phyloP scores from a whole-genome alignment of 2,329 filamentous ascomycete species.

The Lachnellula occidentalis region DNA sequence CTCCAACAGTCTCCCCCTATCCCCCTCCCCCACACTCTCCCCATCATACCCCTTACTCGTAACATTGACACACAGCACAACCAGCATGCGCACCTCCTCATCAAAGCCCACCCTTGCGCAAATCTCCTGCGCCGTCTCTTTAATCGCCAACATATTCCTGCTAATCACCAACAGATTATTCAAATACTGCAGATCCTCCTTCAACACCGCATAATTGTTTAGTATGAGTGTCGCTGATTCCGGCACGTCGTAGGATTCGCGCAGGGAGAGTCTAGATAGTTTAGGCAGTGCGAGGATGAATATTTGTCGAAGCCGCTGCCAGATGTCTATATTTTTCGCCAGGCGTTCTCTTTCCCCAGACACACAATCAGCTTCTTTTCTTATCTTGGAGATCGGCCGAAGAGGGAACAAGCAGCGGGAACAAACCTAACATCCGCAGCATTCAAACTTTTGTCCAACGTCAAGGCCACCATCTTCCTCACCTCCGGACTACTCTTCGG shows the following conservation, averaged over 20 bases:
- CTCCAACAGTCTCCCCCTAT: slow-evolving; percentile 53
- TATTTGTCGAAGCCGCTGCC: slow-evolving; percentile 59
- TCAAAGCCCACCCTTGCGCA: slow-evolving; percentile 60
- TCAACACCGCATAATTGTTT: slow-evolving; percentile 54
- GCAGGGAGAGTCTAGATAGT: slow-evolving; percentile 54
- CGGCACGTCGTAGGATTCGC: slow-evolving; percentile 49
- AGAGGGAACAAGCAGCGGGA: neutral
- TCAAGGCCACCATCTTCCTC: slow-evolving; percentile 52
- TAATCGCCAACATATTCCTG: slow-evolving; percentile 58
- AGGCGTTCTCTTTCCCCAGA: slow-evolving; percentile 45
- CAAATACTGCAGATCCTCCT: slow-evolving; percentile 56
- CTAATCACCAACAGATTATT: slow-evolving; percentile 65
- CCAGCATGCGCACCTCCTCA: slow-evolving; percentile 60
- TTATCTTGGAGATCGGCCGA: neutral
- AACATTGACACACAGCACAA: slow-evolving; percentile 61
- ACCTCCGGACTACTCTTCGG: slow-evolving; percentile 49
- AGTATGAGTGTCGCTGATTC: slow-evolving; percentile 59
- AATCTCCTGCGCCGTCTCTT: slow-evolving; percentile 60
- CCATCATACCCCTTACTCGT: slow-evolving; percentile 63
- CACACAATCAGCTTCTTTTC: slow-evolving; percentile 4
- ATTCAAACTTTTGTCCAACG: slow-evolving; percentile 56
- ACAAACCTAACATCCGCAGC: slow-evolving; percentile 53
- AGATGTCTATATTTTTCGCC: slow-evolving; percentile 58
- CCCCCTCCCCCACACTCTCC: slow-evolving; percentile 52
- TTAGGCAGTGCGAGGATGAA: slow-evolving; percentile 57